These are phyloP conservation scores for Didymella pomorum DNA, from an alignment of 2,329 filamentous ascomycete species.

Conservation along the genomic window DNA sequence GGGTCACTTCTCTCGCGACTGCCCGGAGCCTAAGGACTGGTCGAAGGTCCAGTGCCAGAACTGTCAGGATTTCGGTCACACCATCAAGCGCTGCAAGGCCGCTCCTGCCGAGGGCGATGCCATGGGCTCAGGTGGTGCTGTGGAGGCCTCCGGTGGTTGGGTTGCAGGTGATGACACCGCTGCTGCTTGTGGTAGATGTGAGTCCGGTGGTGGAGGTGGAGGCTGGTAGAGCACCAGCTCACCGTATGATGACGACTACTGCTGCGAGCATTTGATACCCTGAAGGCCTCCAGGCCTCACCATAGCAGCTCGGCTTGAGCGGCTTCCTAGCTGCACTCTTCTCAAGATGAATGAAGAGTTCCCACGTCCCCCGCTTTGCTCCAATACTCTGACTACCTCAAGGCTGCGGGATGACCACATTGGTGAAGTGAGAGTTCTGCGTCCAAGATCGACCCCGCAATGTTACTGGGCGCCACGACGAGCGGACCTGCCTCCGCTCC, in stretches of 20 bases:
- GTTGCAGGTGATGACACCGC: slow-evolving; percentile 18
- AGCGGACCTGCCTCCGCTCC: slow-evolving; percentile 6
- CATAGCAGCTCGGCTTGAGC: not conserved
- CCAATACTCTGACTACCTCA: not conserved
- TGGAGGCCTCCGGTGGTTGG: slow-evolving; percentile 25
- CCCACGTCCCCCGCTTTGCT: not conserved
- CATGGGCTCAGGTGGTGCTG: slow-evolving; percentile 24
- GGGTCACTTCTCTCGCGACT: slow-evolving; percentile 66
- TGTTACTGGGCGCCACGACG: slow-evolving; percentile 14
- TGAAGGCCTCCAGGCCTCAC: not conserved
- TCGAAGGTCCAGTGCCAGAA: slow-evolving; percentile 57
- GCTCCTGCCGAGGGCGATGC: slow-evolving; percentile 33
- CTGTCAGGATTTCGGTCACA: slow-evolving; percentile 54
- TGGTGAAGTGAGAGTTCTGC: not conserved
- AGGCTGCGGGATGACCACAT: no score
- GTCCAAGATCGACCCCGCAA: slow-evolving; percentile 30
- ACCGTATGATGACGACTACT: not conserved
- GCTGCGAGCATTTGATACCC: not conserved
- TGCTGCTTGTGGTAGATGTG: slow-evolving; percentile 29
- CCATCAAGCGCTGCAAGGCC: slow-evolving; percentile 47
- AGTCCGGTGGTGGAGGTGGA: slow-evolving; percentile 15
- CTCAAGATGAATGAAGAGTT: not conserved
- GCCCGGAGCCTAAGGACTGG: slow-evolving; percentile 65
- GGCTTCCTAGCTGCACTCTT: not conserved
- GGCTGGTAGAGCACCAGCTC: slow-evolving; percentile 7